A percentile compares a stretch with the other conserved stretches of the same genome.
Conservation (phyloP, 139 green algal species). For the Diplosphaera chodatii region DNA sequence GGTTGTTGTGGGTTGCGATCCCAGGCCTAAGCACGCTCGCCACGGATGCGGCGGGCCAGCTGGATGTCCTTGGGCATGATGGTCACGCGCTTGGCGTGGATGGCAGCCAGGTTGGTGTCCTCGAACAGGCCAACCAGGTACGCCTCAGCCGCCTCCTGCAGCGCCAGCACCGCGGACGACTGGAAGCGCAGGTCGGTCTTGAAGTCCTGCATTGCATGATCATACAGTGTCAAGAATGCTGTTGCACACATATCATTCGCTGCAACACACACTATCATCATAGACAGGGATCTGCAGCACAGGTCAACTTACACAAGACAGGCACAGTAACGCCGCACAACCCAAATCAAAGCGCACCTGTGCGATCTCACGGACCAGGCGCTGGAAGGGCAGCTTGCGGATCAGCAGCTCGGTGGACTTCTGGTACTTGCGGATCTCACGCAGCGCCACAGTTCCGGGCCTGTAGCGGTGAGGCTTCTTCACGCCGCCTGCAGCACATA, state of each 20-base stretch:
- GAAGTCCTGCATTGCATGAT: constrained; percentile 99
- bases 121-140: constrained; percentile 99
- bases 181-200: constrained; percentile 99
- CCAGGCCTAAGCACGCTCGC: constrained; percentile 24
- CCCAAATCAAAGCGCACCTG: no score
- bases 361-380: constrained; percentile 97
- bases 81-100: constrained; percentile 92
- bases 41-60: constrained; percentile 46
- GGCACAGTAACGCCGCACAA: no score
- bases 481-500: constrained; percentile 47
- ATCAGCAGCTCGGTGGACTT: constrained; percentile 93
- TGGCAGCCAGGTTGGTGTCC: constrained; percentile 96
- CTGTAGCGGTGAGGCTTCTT: constrained; percentile 89
- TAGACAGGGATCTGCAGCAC: no score
- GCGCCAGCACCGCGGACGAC: constrained; percentile 85
- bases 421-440: constrained; percentile 94
- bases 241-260: no score
- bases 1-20: no score
- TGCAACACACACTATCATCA: no score
- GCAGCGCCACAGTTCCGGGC: constrained; percentile 76
- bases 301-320: no score
- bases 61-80: constrained; percentile 75
- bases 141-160: constrained; percentile 96
- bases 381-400: constrained; percentile 96
- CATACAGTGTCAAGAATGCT: no score